phyloP scores from a whole-genome alignment of 352 stramenopile species.

The Globisporangium splendens region DNA sequence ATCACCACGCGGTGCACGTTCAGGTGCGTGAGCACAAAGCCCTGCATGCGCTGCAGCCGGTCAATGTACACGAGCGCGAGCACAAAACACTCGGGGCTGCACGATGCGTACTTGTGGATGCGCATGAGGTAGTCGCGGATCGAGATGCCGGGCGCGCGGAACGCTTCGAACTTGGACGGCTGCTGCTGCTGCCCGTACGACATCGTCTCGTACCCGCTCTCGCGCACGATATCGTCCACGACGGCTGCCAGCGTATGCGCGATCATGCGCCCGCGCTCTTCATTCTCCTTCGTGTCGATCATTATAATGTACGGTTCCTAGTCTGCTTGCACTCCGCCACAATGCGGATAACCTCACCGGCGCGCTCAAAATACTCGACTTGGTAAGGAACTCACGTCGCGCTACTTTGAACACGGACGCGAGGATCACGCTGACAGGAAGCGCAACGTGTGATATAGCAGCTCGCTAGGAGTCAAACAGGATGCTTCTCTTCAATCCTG shows the following conservation, averaged over 20 bases:
- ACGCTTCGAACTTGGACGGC: constrained; percentile 84
- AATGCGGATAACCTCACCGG: no score
- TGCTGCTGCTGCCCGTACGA: constrained; percentile 35
- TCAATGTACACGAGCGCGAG: constrained; percentile 99
- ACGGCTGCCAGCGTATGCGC: constrained; percentile 77
- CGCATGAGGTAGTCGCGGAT: constrained; percentile 80
- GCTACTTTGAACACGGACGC: no score
- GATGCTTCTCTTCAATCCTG: no score
- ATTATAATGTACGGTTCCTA: neutral
- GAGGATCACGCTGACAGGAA: no score
- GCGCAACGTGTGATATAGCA: no score
- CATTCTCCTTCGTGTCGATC: constrained; percentile 53
- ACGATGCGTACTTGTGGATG: constrained; percentile 98
- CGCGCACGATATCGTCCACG: constrained; percentile 76
- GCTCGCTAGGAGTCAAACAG: no score
- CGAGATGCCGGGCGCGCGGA: constrained; percentile 76
- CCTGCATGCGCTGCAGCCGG: constrained; percentile 95
- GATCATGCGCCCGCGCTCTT: constrained; percentile 74
- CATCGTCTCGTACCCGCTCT: constrained; percentile 47
- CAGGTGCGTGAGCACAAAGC: constrained; percentile 94
- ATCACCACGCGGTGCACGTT: constrained; percentile 99
- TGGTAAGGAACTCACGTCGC: no score
- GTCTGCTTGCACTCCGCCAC: no score
- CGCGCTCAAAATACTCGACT: no score
- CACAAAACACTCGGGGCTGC: constrained; percentile 98